phyloP scores from a whole-genome alignment of 129 eudicot genomes.

The Silybum marianum region DNA sequence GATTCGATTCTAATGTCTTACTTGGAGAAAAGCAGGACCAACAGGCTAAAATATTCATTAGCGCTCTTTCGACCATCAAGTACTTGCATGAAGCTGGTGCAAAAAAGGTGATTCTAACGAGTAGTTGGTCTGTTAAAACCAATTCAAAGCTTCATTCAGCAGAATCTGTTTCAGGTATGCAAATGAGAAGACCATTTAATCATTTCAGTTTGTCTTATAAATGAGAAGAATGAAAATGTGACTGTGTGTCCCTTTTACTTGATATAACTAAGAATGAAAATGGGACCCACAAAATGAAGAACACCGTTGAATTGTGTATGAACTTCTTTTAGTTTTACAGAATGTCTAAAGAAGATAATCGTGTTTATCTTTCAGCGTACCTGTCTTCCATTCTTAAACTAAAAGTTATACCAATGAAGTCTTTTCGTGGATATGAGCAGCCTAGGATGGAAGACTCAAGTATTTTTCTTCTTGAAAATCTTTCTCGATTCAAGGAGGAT shows the following conservation, averaged over 20 bases:
- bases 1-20: slow-evolving; percentile 61
- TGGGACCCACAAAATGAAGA: not conserved
- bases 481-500: slow-evolving; percentile 58
- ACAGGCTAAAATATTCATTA: slow-evolving; percentile 22
- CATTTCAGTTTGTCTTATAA: not conserved
- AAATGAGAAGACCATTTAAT: not conserved
- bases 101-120: slow-evolving; percentile 53
- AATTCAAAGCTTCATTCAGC: slow-evolving; percentile 42
- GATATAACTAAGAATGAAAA: not conserved
- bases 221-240: not conserved
- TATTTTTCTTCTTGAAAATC: slow-evolving; percentile 63
- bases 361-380: slow-evolving; percentile 43
- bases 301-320: not conserved
- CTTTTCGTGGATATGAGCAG: slow-evolving; percentile 19
- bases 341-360: not conserved
- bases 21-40: slow-evolving; percentile 46
- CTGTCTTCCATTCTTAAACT: slow-evolving; percentile 61
- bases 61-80: slow-evolving; percentile 54
- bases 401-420: slow-evolving; percentile 51
- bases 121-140: slow-evolving; percentile 57
- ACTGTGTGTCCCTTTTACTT: not conserved
- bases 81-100: slow-evolving; percentile 63
- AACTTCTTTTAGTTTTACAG: not conserved
- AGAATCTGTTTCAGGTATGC: slow-evolving; percentile 64
- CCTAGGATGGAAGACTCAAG: slow-evolving; percentile 29